Evolutionary conservation across 2,329 filamentous ascomycete species (phyloP), one percentile per base, ranked within the genome.

Genomic region (Botryotinia calthae): DNA sequence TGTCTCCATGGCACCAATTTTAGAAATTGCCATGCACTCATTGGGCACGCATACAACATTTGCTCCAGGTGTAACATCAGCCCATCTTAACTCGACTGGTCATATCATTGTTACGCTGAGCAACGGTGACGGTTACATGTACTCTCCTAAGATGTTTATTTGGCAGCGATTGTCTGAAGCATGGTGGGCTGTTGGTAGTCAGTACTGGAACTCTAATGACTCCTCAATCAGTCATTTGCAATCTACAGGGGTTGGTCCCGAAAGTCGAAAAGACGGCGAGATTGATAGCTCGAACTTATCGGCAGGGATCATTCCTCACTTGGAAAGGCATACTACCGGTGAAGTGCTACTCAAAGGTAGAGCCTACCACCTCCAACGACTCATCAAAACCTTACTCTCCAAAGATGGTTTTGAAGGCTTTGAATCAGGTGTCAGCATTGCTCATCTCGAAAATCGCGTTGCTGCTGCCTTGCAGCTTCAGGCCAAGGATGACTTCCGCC

Each of bases 191-290:
- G 94, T 98, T 0, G 95, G 95, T 28, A 97, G 93, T 77, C 96
- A 99, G 81, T 99, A 99, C 82, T 99, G 96, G 97, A 98, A 99
- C 82, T 97, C 94, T 0, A 97, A 94, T 70, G 96, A 98, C 79
- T 94, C 94, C 2, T 94, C 94, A 0, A 90, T 97, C 70, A 91
- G 92, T 65, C 93, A 94, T 68, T 83, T 97, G 54, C 90, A 94
- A 76, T 90, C 93, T 2, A 91, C 90, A 1, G 89, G 90, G 16
- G 87, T 91, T 12, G 89, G 91, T 0, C 85, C 89, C 2, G 85
- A 85, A 58, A 82, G 84, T 14, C 46, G 85, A 84, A 73, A 81
- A 77, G 83, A 84, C 70, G 83, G 84, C 14, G 83, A 87, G 70
- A 80, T 84, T 14, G 84, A 85, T 54, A 84, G 84, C 0, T 86